Conservation (phyloP, 495 filamentous ascomycete genomes). For the Penicillium riverlandense region DNA sequence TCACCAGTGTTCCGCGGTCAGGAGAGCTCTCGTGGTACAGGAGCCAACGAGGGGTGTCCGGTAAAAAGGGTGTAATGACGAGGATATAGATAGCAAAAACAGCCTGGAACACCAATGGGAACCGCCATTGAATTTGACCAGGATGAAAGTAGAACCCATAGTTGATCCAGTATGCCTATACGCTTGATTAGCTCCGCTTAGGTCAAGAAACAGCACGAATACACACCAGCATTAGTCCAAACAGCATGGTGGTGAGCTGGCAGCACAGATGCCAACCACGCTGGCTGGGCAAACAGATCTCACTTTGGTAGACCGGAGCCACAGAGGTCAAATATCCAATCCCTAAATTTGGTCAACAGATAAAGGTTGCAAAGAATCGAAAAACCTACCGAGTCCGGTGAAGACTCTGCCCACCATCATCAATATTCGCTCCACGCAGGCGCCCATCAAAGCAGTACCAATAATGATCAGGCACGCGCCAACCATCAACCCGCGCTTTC, state of each 20-base stretch:
- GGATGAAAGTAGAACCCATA: constrained; percentile 40
- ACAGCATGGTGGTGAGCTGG: constrained; percentile 20
- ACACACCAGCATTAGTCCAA: constrained; percentile 15
- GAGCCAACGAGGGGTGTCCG: constrained; percentile 28
- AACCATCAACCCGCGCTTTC: constrained; percentile 40
- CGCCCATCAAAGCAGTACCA: constrained; percentile 44
- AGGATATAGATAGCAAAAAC: constrained; percentile 31
- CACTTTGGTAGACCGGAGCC: constrained; percentile 26
- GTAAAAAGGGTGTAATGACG: constrained; percentile 15
- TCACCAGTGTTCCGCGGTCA: constrained; percentile 19
- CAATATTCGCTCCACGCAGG: constrained; percentile 27
- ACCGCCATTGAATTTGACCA: constrained; percentile 37
- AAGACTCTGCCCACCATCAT: constrained; percentile 26
- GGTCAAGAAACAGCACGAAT: too few species aligned
- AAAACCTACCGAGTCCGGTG: constrained; percentile 25
- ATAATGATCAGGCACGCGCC: constrained; percentile 42
- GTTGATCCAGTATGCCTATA: constrained; percentile 21
- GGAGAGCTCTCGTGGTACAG: constrained; percentile 14
- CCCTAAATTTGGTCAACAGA: constrained; percentile 1
- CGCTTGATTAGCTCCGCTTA: too few species aligned
- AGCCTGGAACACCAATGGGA: constrained; percentile 43
- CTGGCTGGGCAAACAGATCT: constrained; percentile 16
- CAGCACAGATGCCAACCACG: constrained; percentile 24
- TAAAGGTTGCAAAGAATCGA: not conserved
- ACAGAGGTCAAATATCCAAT: constrained; percentile 23